phyloP scores from a whole-genome alignment of 352 stramenopile species.

The Pseudoperonospora humuli region DNA sequence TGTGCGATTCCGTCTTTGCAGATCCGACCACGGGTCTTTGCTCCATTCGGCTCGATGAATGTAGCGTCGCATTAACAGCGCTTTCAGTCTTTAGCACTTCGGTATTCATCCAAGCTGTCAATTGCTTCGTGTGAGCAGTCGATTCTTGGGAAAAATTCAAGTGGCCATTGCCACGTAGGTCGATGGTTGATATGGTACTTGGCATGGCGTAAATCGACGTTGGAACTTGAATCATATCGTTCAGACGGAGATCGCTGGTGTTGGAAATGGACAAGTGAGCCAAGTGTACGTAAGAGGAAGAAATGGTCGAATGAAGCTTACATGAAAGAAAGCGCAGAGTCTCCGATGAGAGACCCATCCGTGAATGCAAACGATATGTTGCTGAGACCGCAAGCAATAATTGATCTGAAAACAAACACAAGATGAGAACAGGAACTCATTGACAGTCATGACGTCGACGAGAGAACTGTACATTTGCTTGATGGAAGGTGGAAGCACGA shows the following conservation, averaged over 20 bases:
- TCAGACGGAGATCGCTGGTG: slow-evolving; percentile 39
- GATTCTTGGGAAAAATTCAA: slow-evolving; percentile 26
- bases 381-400: slow-evolving; percentile 34
- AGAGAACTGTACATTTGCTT: slow-evolving; percentile 32
- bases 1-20: not conserved
- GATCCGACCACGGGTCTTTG: slow-evolving; percentile 1
- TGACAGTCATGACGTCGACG: not conserved
- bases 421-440: not conserved
- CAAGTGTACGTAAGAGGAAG: not conserved
- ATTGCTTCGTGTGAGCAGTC: slow-evolving; percentile 13
- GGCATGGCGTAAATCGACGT: slow-evolving; percentile 7
- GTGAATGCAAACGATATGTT: slow-evolving; percentile 36
- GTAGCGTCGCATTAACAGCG: not conserved
- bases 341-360: slow-evolving; percentile 17
- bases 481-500: slow-evolving; percentile 38
- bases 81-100: slow-evolving; percentile 33
- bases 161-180: slow-evolving; percentile 35
- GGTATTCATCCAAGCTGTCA: slow-evolving; percentile 27
- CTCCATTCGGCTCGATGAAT: slow-evolving; percentile 5
- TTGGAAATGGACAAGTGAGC: not conserved
- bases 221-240: slow-evolving; percentile 19
- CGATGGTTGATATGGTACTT: slow-evolving; percentile 21
- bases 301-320: slow-evolving; percentile 6
- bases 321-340: slow-evolving; percentile 21
- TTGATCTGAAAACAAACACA: slow-evolving; percentile 16